Conservation (phyloP, 2,329 filamentous ascomycete species). For the Cladophialophora yegresii region DNA sequence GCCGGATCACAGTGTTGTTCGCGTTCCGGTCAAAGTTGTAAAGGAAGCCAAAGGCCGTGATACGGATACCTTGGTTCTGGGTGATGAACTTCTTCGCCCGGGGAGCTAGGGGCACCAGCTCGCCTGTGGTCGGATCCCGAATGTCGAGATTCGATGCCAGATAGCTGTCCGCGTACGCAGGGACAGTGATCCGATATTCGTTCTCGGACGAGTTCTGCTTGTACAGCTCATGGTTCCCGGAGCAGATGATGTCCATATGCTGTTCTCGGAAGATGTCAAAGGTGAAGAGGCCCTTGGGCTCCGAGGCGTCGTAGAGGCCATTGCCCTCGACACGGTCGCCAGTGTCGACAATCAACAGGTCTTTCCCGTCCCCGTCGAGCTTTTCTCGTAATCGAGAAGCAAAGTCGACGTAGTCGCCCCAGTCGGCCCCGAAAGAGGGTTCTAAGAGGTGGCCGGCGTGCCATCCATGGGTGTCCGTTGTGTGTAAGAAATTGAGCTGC, state of each 20-base stretch:
- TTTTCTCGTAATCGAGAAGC: conserved; percentile 75
- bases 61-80: conserved; percentile 78
- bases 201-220: conserved; percentile 72
- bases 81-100: conserved; percentile 89
- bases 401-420: conserved; percentile 97
- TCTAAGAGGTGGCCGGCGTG: conserved; percentile 90
- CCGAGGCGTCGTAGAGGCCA: conserved; percentile 86
- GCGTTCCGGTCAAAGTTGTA: conserved; percentile 91
- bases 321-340: conserved; percentile 94
- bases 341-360: conserved; percentile 91
- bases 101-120: conserved; percentile 73
- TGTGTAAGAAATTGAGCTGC: conserved; percentile 96
- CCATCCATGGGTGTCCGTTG: conserved; percentile 93
- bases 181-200: conserved; percentile 78
- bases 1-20: conserved; percentile 84
- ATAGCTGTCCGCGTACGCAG: conserved; percentile 77
- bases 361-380: conserved; percentile 75
- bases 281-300: conserved; percentile 83
- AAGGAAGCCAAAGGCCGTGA: conserved; percentile 89
- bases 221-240: conserved; percentile 96
- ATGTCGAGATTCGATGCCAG: conserved; percentile 93
- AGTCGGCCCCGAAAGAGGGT: conserved; percentile 91
- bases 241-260: conserved; percentile 77
- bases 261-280: conserved; percentile 85
- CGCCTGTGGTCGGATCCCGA: conserved; percentile 68